A percentile compares a stretch with the other conserved stretches of the same genome.
Conservation (phyloP, 208 protist species). For the Acanthamoeba triangularis region DNA sequence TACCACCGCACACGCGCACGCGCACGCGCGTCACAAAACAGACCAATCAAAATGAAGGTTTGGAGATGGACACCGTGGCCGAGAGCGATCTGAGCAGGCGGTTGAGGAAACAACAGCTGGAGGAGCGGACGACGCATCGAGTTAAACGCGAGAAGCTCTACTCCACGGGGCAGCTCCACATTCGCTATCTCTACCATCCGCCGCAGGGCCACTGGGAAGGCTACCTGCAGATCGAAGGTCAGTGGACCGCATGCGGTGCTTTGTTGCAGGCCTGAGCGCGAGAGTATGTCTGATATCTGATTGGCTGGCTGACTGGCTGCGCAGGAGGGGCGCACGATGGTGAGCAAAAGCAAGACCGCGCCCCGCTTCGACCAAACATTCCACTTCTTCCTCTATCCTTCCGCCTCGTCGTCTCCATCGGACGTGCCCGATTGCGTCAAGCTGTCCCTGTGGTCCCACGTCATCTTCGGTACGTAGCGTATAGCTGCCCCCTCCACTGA, state of each 20-base stretch:
- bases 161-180: neutral
- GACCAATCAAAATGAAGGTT: neutral
- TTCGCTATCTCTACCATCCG: neutral
- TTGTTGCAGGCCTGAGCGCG: neutral
- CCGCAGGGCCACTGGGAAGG: constrained; percentile 7
- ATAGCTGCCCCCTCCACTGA: neutral
- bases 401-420: neutral
- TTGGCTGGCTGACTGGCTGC: neutral
- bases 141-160: constrained; percentile 31
- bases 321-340: neutral
- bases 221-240: constrained; percentile 21
- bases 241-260: neutral
- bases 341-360: neutral
- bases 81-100: constrained; percentile 12
- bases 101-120: neutral
- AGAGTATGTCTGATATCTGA: neutral
- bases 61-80: neutral
- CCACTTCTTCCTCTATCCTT: constrained; percentile 22
- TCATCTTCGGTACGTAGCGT: neutral
- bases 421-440: constrained; percentile 49
- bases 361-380: neutral
- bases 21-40: neutral
- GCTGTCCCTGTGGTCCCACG: neutral
- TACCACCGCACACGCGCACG: too few species aligned
- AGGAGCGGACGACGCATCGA: neutral